Evolutionary conservation across 2,329 filamentous ascomycete genomes (phyloP).

Genomic region (Blumeria graminis): DNA sequence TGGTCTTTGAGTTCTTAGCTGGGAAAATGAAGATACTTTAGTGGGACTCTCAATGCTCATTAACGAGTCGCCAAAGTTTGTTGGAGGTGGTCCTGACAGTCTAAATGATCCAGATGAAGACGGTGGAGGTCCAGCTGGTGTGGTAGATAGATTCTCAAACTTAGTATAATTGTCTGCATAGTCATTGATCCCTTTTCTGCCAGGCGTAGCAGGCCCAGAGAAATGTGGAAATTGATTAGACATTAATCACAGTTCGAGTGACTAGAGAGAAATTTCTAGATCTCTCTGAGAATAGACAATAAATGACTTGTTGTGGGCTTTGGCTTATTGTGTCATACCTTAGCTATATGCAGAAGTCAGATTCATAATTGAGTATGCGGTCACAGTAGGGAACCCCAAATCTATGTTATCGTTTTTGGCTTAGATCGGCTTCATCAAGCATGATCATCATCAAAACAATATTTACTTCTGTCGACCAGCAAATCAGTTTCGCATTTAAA

Average conservation of each 20-base stretch:
- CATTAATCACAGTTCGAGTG: background rate
- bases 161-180: conserved; percentile 1
- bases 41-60: conserved; percentile 14
- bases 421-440: background rate
- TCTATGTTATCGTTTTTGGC: background rate
- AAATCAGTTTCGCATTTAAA: background rate
- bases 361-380: too few species aligned
- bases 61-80: conserved; percentile 26
- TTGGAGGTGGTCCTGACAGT: conserved; percentile 25
- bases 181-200: conserved; percentile 11
- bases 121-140: conserved; percentile 30
- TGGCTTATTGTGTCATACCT: too few species aligned
- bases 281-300: background rate
- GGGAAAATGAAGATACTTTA: conserved; percentile 16
- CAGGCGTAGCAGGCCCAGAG: conserved; percentile 16
- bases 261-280: background rate
- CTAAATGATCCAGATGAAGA: conserved; percentile 28
- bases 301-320: background rate
- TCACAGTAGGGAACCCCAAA: background rate
- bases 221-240: conserved; percentile 11
- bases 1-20: conserved; percentile 11
- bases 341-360: too few species aligned
- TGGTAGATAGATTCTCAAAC: conserved; percentile 25
- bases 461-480: background rate
- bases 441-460: background rate